A percentile compares a stretch with the other conserved stretches of the same genome.
These are phyloP conservation scores for Saccharomyces mikatae DNA, from an alignment of 805 yeast genomes.

Conservation along the genomic window DNA sequence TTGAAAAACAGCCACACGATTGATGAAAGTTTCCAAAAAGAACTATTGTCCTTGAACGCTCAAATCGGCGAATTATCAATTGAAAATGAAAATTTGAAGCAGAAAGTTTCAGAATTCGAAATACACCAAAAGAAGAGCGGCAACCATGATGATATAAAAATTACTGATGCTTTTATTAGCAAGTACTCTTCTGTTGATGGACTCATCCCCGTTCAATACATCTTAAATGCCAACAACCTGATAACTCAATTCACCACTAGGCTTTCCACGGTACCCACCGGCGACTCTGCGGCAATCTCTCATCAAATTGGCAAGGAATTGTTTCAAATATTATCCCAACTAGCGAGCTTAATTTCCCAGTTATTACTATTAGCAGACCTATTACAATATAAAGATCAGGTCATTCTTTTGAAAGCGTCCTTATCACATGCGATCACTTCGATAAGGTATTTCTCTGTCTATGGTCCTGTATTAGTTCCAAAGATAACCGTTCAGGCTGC, in stretches of 20 bases:
- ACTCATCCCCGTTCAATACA: neutral
- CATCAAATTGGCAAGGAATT: constrained; percentile 11
- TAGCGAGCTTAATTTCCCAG: constrained; percentile 17
- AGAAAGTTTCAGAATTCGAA: constrained; percentile 39
- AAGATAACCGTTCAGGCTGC: constrained; percentile 66
- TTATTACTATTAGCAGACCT: constrained; percentile 15
- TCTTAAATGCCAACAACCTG: neutral
- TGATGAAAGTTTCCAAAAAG: constrained; percentile 19
- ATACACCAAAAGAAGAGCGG: constrained; percentile 3
- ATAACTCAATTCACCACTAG: neutral
- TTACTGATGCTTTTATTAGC: neutral
- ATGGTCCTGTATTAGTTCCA: constrained; percentile 54
- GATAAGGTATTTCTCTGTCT: constrained; percentile 62
- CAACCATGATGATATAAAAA: neutral
- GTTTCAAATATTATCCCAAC: constrained; percentile 20
- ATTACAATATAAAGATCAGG: constrained; percentile 32
- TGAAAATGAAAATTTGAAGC: constrained; percentile 31
- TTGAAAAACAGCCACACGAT: constrained; percentile 3
- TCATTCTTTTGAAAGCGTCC: constrained; percentile 48
- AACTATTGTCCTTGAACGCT: constrained; percentile 16
- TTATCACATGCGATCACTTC: constrained; percentile 70
- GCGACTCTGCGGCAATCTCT: neutral
- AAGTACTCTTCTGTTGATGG: neutral
- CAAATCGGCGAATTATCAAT: constrained; percentile 24
- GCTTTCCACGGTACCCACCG: neutral